Percentiles rank a stretch among this genome's conserved stretches.
Conservation (phyloP, 371 early-diverging fungal genomes). For the Actinomucor elegans region DNA sequence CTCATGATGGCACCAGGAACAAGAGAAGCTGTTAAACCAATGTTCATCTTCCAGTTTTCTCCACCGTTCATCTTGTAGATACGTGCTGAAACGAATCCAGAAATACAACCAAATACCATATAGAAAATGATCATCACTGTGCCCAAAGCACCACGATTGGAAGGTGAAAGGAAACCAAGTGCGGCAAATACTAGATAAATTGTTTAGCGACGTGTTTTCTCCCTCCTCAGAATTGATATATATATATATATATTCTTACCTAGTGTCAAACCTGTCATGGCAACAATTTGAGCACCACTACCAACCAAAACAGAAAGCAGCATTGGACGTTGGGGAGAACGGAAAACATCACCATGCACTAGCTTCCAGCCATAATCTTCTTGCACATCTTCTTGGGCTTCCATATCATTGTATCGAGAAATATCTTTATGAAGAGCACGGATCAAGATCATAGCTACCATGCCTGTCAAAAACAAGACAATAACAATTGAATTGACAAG, state of each 20-base stretch:
- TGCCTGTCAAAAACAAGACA: constrained; percentile 75
- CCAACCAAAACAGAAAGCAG: constrained; percentile 87
- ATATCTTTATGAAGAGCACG: constrained; percentile 90
- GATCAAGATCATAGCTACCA: constrained; percentile 84
- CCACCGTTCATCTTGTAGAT: constrained; percentile 95
- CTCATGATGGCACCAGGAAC: constrained; percentile 78
- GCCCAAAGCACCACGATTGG: constrained; percentile 89
- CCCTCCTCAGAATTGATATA: too few species aligned
- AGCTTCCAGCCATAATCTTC: constrained; percentile 94
- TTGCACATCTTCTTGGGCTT: constrained; percentile 82
- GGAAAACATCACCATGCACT: constrained; percentile 92
- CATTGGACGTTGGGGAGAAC: constrained; percentile 78
- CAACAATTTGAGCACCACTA: constrained; percentile 87
- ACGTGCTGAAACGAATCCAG: constrained; percentile 89
- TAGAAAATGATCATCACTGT: constrained; percentile 91
- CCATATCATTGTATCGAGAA: constrained; percentile 70
- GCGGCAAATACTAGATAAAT: constrained; percentile 92
- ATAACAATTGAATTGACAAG: constrained; percentile 22
- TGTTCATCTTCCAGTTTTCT: constrained; percentile 81
- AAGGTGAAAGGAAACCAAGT: constrained; percentile 95
- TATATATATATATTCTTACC: too few species aligned
- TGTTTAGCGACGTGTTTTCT: too few species aligned
- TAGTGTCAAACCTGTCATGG: constrained; percentile 83
- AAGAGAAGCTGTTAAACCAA: constrained; percentile 79
- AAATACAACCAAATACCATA: constrained; percentile 81